Evolutionary conservation across 2,329 filamentous ascomycete species (phyloP).

Genomic region (Sarocladium brachiariae): DNA sequence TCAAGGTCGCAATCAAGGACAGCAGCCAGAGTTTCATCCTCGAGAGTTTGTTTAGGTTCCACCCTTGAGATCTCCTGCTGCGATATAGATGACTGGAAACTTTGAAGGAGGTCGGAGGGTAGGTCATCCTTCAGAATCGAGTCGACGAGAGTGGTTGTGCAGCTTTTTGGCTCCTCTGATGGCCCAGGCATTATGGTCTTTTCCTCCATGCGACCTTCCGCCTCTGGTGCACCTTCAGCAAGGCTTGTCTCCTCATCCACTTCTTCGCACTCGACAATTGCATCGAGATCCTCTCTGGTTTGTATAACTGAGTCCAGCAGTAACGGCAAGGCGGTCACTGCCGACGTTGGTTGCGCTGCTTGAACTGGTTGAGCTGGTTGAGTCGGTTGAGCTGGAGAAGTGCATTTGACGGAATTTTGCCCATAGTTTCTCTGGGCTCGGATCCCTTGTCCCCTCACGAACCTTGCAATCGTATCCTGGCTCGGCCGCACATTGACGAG

Average conservation of each 20-base stretch:
- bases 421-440: conserved; percentile 23
- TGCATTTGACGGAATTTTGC: too few relatives aligned
- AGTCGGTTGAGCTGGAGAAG: too few relatives aligned
- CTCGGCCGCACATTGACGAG: conserved; percentile 48
- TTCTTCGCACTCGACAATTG: too few relatives aligned
- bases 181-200: not conserved
- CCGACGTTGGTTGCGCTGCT: not conserved
- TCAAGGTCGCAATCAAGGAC: conserved; percentile 16
- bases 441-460: conserved; percentile 33
- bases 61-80: not conserved
- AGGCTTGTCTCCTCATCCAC: too few relatives aligned
- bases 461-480: conserved; percentile 50
- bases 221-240: too few relatives aligned
- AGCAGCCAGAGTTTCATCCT: not conserved
- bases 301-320: too few relatives aligned
- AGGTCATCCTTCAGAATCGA: not conserved
- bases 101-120: not conserved
- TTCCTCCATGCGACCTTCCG: not conserved
- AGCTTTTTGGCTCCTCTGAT: not conserved
- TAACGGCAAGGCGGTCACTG: too few relatives aligned
- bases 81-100: not conserved
- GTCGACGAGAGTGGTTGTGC: not conserved
- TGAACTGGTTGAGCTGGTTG: too few relatives aligned
- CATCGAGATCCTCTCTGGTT: too few relatives aligned
- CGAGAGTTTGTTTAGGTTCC: not conserved